Percentiles rank a stretch among this genome's conserved stretches.
Conservation (phyloP, 352 stramenopile genomes). For the Aphanomyces invadans region DNA sequence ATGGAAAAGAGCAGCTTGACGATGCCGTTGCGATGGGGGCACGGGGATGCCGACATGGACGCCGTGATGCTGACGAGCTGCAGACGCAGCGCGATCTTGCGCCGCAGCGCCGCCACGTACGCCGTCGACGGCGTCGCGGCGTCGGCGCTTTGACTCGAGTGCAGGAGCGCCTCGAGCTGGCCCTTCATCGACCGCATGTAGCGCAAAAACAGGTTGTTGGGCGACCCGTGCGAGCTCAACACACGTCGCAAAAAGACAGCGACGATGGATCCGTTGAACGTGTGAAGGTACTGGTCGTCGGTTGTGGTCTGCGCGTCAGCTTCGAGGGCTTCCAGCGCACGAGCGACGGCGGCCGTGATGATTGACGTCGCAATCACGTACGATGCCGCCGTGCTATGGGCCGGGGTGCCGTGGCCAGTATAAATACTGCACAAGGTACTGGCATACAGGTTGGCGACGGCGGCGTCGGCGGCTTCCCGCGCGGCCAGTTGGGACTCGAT, state of each 20-base stretch:
- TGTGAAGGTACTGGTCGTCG: slow-evolving; percentile 47
- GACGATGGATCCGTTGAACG: slow-evolving; percentile 61
- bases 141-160: slow-evolving; percentile 47
- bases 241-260: slow-evolving; percentile 51
- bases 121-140: slow-evolving; percentile 31
- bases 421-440: slow-evolving; percentile 43
- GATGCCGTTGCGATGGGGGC: slow-evolving; percentile 66
- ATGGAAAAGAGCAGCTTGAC: slow-evolving; percentile 74
- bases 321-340: slow-evolving; percentile 73
- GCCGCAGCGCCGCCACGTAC: slow-evolving; percentile 52
- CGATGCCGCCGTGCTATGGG: slow-evolving; percentile 36
- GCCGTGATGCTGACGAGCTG: slow-evolving; percentile 69
- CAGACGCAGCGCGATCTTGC: slow-evolving; percentile 67
- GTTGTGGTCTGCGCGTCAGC: slow-evolving; percentile 63
- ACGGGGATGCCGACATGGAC: slow-evolving; percentile 54
- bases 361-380: slow-evolving; percentile 38
- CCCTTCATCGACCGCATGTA: slow-evolving; percentile 82
- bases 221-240: background rate
- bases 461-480: slow-evolving; percentile 54
- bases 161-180: slow-evolving; percentile 67
- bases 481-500: slow-evolving; percentile 39
- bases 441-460: slow-evolving; percentile 70
- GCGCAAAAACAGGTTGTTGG: slow-evolving; percentile 27
- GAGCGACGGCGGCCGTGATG: slow-evolving; percentile 76
- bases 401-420: background rate